A percentile compares a stretch with the other conserved stretches of the same genome.
phyloP scores from a whole-genome alignment of 2,329 filamentous ascomycete genomes.

The Catunica adiposa region DNA sequence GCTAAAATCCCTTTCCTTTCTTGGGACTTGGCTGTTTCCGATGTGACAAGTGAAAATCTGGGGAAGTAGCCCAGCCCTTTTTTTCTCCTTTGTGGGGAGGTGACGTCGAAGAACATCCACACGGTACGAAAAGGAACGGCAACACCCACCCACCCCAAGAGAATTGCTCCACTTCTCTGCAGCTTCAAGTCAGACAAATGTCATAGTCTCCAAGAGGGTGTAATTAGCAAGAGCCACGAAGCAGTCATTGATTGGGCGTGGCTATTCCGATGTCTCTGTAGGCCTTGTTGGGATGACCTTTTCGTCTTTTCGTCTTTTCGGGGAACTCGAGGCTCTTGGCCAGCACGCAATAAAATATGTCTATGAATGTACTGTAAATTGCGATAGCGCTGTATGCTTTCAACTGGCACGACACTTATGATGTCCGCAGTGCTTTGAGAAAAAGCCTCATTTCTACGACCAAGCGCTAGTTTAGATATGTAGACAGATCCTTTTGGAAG shows the following conservation, averaged over 20 bases:
- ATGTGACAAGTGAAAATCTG: conserved; percentile 4
- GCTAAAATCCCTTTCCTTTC: not conserved
- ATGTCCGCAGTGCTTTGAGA: too few relatives aligned
- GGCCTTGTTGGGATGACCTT: too few relatives aligned
- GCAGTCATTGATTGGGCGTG: too few relatives aligned
- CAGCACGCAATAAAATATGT: not conserved
- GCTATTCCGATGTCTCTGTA: too few relatives aligned
- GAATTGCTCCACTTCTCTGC: too few relatives aligned
- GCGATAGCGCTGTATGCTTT: not conserved
- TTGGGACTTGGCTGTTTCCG: not conserved
- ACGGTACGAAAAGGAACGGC: not conserved
- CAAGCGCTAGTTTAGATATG: not conserved
- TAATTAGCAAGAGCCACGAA: too few relatives aligned
- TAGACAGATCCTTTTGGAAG: too few relatives aligned
- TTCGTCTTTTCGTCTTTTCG: too few relatives aligned
- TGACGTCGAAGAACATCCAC: not conserved
- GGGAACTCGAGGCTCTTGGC: not conserved
- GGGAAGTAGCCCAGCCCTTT: not conserved
- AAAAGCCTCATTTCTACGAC: not conserved
- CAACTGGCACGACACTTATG: not conserved
- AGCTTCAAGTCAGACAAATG: too few relatives aligned
- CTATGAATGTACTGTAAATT: not conserved
- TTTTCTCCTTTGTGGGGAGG: not conserved
- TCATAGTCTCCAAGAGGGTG: too few relatives aligned
- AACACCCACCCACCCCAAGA: too few relatives aligned